Conservation (phyloP, 108 stramenopile species). For the Skeletonema costatum region DNA sequence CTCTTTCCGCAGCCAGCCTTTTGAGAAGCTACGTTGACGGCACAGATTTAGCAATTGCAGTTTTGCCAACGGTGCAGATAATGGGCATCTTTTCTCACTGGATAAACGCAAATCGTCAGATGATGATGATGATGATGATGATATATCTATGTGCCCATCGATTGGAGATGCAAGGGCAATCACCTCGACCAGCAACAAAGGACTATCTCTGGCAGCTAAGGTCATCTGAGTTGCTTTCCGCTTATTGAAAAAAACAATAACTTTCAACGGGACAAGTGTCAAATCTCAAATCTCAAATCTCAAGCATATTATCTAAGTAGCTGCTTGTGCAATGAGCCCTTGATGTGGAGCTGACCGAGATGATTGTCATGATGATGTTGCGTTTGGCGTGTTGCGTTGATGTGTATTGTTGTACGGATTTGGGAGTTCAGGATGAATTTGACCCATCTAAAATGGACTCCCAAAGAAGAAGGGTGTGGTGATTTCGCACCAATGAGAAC, state of each 20-base stretch:
- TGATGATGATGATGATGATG: neutral
- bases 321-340: too few relatives aligned
- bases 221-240: neutral
- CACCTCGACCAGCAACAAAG: constrained; percentile 42
- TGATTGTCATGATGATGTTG: too few relatives aligned
- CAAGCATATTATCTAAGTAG: too few relatives aligned
- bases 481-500: too few relatives aligned
- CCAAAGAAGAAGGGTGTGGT: too few relatives aligned
- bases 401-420: too few relatives aligned
- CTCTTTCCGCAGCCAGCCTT: constrained; percentile 27
- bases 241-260: neutral
- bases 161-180: constrained; percentile 17
- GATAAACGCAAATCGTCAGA: neutral
- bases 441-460: too few relatives aligned
- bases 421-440: too few relatives aligned
- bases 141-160: neutral
- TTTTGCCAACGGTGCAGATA: constrained; percentile 42
- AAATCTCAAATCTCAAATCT: too few relatives aligned
- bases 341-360: too few relatives aligned
- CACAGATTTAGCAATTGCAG: constrained; percentile 42
- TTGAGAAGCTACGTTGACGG: constrained; percentile 17
- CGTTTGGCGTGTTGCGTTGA: too few relatives aligned
- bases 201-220: neutral
- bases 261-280: too few relatives aligned
- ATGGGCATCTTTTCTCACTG: neutral